Conservation (phyloP, 805 yeast genomes). For the Isabelozyma gotoi region DNA sequence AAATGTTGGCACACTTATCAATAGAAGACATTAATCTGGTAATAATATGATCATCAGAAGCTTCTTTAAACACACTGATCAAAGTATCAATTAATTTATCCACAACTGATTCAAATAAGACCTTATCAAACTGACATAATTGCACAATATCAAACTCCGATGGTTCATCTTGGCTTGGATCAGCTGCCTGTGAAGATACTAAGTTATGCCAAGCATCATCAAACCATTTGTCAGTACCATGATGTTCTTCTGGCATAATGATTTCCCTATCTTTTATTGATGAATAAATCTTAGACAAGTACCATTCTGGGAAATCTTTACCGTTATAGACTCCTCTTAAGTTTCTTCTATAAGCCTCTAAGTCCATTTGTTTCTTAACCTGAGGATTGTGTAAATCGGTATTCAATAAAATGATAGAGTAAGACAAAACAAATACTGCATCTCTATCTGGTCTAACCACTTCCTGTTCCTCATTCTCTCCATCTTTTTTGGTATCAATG, state of each 20-base stretch:
- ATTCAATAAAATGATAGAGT: slow-evolving; percentile 90
- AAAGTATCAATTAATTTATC: slow-evolving; percentile 68
- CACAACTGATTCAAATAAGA: slow-evolving; percentile 65
- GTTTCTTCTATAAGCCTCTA: slow-evolving; percentile 78
- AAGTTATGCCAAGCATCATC: slow-evolving; percentile 82
- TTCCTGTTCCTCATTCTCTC: slow-evolving; percentile 23
- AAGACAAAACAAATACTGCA: slow-evolving; percentile 84
- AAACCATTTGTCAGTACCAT: slow-evolving; percentile 88
- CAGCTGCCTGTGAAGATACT: slow-evolving; percentile 48
- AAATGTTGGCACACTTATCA: slow-evolving; percentile 80
- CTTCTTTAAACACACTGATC: slow-evolving; percentile 78
- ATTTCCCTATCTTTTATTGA: slow-evolving; percentile 86
- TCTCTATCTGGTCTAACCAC: slow-evolving; percentile 74
- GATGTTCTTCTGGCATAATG: slow-evolving; percentile 97
- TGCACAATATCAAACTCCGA: slow-evolving; percentile 20
- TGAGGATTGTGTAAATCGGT: slow-evolving; percentile 94
- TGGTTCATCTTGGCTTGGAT: slow-evolving; percentile 18
- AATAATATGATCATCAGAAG: slow-evolving; percentile 86
- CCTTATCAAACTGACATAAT: slow-evolving; percentile 63
- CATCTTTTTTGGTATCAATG: slow-evolving; percentile 7
- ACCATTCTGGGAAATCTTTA: slow-evolving; percentile 83
- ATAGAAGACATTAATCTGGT: slow-evolving; percentile 84
- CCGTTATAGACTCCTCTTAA: slow-evolving; percentile 76
- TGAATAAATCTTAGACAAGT: slow-evolving; percentile 72
- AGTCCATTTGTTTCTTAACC: slow-evolving; percentile 86